A percentile compares a stretch with the other conserved stretches of the same genome.
phyloP scores from a whole-genome alignment of 805 yeast genomes.

The Candida easanensis region DNA sequence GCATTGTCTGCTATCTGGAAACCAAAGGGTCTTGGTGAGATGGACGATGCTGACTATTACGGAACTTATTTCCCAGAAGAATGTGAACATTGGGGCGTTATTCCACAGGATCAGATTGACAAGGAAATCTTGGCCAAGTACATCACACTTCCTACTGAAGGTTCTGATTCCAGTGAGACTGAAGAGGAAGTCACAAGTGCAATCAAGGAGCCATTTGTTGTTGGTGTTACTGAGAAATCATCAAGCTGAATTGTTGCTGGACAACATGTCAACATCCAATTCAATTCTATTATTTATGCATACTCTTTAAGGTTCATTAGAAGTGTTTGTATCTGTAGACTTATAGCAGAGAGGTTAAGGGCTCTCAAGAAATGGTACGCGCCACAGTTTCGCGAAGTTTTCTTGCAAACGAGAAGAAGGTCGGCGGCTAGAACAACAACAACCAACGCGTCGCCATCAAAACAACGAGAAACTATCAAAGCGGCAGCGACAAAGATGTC shows the following conservation, averaged over 20 bases:
- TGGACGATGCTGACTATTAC: too few relatives aligned
- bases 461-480: background rate
- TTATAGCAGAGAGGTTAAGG: too few relatives aligned
- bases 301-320: too few relatives aligned
- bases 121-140: conserved; percentile 7
- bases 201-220: background rate
- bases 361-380: too few relatives aligned
- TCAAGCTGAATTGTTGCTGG: background rate
- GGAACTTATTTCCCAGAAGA: conserved; percentile 12
- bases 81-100: conserved; percentile 13
- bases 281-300: too few relatives aligned
- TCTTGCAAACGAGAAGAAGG: background rate
- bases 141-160: background rate
- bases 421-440: background rate
- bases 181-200: background rate
- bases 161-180: background rate
- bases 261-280: too few relatives aligned
- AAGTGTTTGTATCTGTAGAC: too few relatives aligned
- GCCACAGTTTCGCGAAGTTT: too few relatives aligned
- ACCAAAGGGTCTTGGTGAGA: conserved; percentile 13
- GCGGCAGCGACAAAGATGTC: conserved; percentile 13
- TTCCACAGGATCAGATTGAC: conserved; percentile 11
- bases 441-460: background rate
- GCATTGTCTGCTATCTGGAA: conserved; percentile 11
- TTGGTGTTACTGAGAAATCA: background rate